A percentile compares a stretch with the other conserved stretches of the same genome.
Conservation (phyloP, 164 flowering plant genomes). For the Pachysandra terminalis region DNA sequence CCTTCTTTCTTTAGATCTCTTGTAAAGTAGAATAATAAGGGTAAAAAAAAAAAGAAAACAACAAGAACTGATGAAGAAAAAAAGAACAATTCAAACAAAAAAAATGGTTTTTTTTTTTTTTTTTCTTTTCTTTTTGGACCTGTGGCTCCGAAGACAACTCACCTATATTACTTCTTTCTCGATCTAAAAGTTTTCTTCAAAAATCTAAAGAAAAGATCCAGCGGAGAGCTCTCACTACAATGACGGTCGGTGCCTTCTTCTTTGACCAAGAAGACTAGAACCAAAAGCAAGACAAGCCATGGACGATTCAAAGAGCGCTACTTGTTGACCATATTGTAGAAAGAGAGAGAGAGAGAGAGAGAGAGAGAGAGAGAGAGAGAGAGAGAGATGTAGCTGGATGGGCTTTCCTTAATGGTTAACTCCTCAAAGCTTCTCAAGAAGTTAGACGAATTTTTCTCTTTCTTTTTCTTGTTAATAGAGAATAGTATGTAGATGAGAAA, state of each 20-base stretch:
- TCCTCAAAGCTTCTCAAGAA: conserved; percentile 38
- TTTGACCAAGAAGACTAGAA: conserved; percentile 22
- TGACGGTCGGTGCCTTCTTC: conserved; percentile 30
- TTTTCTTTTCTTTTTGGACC: not conserved
- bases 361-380: conserved; percentile 5
- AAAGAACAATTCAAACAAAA: no score
- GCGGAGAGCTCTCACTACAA: conserved; percentile 9
- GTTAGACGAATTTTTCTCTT: conserved; percentile 25
- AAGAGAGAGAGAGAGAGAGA: conserved; percentile 7
- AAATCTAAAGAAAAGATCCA: conserved; percentile 4
- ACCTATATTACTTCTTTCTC: not conserved
- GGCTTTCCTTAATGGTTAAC: conserved; percentile 8
- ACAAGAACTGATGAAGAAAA: not conserved
- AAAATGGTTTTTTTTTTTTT: not conserved
- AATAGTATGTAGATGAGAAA: conserved; percentile 11
- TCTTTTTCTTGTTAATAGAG: not conserved
- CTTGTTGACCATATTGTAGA: conserved; percentile 30
- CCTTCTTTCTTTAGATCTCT: not conserved
- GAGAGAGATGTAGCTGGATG: not conserved
- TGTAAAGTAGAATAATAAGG: not conserved
- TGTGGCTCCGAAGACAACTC: not conserved
- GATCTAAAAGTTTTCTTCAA: conserved; percentile 6
- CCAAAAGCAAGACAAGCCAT: conserved; percentile 13
- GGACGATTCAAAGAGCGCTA: conserved; percentile 16
- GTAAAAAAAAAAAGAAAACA: not conserved